Conservation (phyloP, 805 yeast genomes). For the Candida andamanensis region DNA sequence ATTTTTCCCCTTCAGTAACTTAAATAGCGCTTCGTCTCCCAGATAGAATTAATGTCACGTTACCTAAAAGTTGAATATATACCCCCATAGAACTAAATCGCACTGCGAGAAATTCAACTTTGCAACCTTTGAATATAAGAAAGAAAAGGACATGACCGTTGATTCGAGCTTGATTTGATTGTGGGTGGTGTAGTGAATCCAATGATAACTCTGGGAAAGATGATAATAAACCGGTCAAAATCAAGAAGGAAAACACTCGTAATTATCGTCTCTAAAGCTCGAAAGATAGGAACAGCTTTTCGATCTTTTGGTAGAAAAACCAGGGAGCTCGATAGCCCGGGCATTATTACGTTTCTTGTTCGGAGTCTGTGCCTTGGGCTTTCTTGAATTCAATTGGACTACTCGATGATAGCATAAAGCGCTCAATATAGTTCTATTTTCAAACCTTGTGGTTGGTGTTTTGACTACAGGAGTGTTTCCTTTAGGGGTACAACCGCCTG, state of each 20-base stretch:
- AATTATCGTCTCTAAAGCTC: conserved; percentile 1
- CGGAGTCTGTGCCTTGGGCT: conserved; percentile 5
- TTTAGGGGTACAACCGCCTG: conserved; percentile 8
- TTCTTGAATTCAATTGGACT: conserved; percentile 9
- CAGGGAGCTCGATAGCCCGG: too few species aligned
- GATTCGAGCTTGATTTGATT: background rate
- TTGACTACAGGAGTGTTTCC: conserved; percentile 11
- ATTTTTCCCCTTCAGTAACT: too few species aligned
- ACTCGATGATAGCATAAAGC: conserved; percentile 8
- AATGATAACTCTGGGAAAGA: background rate
- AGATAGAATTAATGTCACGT: too few species aligned
- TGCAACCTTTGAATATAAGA: too few species aligned
- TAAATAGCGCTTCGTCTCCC: too few species aligned
- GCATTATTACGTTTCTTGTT: conserved; percentile 4
- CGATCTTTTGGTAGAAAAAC: conserved; percentile 5
- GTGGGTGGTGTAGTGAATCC: too few species aligned
- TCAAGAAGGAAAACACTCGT: conserved; percentile 2
- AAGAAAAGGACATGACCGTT: conserved; percentile 3
- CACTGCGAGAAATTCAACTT: too few species aligned
- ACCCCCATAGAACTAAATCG: too few species aligned
- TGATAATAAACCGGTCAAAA: background rate
- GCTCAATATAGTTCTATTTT: conserved; percentile 6
- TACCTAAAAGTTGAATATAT: too few species aligned
- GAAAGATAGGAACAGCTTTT: conserved; percentile 6
- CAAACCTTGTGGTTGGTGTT: conserved; percentile 6